Evolutionary conservation across 2,329 filamentous ascomycete genomes (phyloP), one percentile per base, ranked within the genome.

Genomic region (Trichoderma harzianum): DNA sequence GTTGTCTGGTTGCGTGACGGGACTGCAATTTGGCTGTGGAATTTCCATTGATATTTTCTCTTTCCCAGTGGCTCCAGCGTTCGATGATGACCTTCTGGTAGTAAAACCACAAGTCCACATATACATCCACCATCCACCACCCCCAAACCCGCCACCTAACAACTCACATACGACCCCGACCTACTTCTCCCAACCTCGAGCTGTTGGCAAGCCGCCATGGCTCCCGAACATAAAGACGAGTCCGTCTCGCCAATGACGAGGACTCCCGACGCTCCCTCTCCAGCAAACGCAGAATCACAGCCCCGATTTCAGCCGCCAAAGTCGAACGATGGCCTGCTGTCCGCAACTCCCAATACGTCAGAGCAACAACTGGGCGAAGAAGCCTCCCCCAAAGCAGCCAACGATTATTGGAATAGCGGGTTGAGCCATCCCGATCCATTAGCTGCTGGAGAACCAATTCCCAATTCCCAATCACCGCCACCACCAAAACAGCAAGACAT

Each of bases 331-430:
- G 60, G 47, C 26, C 66, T 74, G 39, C 71, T 73, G 11, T 71
- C 73, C 16, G 61, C 71, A 3, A 30, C 67, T 7, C 30, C 47
- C 34, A 63, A 71, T 58, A 58, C 71, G 5, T 57, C 62, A 8
- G 51, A 69, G 18, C 62, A 65, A 26, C 32, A 57, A 26, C 8
- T 53, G n/a, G 58, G 26, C 61, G 69, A 64, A 24, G 34, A 34
- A 36, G 28, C 26, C 26, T 8, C 55, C 14, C 39, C 39, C 6
- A 53, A 69, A n/a, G 71, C 72, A 36, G 65, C 71, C 12, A 67
- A 21, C 10, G 74, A 76, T 39, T 73, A 74, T 47, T 74, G 74
- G 76, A 76, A 77, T 60, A 71, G 58, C 11, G 74, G 74, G 14
- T 24, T 65, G 6, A 62, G 66, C 21, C 74, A 77, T 55, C 18